Percentiles rank a stretch among this genome's conserved stretches.
Evolutionary conservation across 305 asterid species (phyloP).

Genomic region (Coffea humblotiana): DNA sequence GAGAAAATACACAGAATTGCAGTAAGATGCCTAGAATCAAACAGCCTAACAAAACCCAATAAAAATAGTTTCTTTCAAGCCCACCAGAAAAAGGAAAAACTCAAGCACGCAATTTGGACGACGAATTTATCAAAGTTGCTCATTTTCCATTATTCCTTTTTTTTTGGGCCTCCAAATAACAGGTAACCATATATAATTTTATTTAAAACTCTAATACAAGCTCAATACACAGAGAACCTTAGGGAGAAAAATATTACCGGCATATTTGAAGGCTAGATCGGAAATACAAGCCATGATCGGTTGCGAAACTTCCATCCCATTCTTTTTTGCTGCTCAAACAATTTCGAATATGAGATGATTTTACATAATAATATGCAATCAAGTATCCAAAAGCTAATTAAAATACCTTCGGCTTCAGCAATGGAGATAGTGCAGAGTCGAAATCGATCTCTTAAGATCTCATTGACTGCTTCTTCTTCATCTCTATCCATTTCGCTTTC

Average conservation of each 20-base stretch:
- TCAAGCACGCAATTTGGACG: no score
- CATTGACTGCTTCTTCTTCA: slow-evolving; percentile 68
- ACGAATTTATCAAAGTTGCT: no score
- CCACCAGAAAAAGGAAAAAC: no score
- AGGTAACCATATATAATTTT: no score
- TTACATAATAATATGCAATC: not conserved
- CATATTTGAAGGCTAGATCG: slow-evolving; percentile 82
- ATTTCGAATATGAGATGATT: not conserved
- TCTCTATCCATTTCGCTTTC: slow-evolving; percentile 64
- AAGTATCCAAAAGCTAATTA: not conserved
- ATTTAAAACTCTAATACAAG: not conserved
- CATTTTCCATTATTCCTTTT: no score
- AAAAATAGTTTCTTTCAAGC: no score
- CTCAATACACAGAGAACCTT: not conserved
- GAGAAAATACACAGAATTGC: not conserved
- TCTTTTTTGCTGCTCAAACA: slow-evolving; percentile 58
- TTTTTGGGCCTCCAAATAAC: no score
- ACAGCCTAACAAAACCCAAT: no score
- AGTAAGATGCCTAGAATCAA: no score
- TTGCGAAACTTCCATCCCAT: slow-evolving; percentile 74
- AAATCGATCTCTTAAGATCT: slow-evolving; percentile 75
- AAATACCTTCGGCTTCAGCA: slow-evolving; percentile 78
- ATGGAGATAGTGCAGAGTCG: slow-evolving; percentile 75
- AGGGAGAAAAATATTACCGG: slow-evolving; percentile 38
- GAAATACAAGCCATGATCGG: slow-evolving; percentile 77